Evolutionary conservation across 2,329 filamentous ascomycete species (phyloP).

Genomic region (Aspergillus aculeatus): DNA sequence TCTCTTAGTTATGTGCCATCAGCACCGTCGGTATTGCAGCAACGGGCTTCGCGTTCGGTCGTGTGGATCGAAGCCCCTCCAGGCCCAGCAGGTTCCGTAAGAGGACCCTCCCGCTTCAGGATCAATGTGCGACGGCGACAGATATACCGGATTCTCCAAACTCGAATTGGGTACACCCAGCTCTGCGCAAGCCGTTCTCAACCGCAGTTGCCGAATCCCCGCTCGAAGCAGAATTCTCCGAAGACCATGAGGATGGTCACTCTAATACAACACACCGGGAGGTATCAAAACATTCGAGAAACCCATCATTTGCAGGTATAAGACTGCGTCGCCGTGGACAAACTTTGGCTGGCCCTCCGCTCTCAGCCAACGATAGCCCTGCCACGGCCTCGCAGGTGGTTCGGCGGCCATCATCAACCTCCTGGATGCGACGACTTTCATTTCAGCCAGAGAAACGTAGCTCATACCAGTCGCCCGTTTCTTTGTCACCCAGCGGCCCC

Average conservation of each 20-base stretch:
- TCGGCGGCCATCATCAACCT: slow-evolving; percentile 47
- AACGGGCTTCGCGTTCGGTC: slow-evolving; percentile 58
- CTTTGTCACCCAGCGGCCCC: slow-evolving; percentile 55
- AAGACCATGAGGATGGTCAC: slow-evolving; percentile 16
- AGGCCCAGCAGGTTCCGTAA: slow-evolving; percentile 30
- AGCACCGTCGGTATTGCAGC: slow-evolving; percentile 62
- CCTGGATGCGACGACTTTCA: slow-evolving; percentile 59
- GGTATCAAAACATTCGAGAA: slow-evolving; percentile 21
- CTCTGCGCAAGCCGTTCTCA: slow-evolving; percentile 20
- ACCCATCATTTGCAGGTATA: slow-evolving; percentile 30
- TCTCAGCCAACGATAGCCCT: slow-evolving; percentile 28
- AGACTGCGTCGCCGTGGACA: slow-evolving; percentile 38
- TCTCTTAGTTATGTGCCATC: slow-evolving; percentile 58
- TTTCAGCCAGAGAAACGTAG: slow-evolving; percentile 49
- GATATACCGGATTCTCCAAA: slow-evolving; percentile 14
- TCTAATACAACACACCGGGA: slow-evolving; percentile 14
- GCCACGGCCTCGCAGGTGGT: slow-evolving; percentile 22
- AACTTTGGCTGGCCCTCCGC: slow-evolving; percentile 35
- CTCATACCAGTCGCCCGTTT: slow-evolving; percentile 51
- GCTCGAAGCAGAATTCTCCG: slow-evolving; percentile 6
- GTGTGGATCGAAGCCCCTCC: slow-evolving; percentile 43
- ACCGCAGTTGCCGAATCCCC: slow-evolving; percentile 18
- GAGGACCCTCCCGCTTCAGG: slow-evolving; percentile 25
- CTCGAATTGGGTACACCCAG: slow-evolving; percentile 11
- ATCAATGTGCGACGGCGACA: slow-evolving; percentile 18